Base-by-base conservation (phyloP, 768 basidiomycete species). In the Pisolithus sp. region DNA sequence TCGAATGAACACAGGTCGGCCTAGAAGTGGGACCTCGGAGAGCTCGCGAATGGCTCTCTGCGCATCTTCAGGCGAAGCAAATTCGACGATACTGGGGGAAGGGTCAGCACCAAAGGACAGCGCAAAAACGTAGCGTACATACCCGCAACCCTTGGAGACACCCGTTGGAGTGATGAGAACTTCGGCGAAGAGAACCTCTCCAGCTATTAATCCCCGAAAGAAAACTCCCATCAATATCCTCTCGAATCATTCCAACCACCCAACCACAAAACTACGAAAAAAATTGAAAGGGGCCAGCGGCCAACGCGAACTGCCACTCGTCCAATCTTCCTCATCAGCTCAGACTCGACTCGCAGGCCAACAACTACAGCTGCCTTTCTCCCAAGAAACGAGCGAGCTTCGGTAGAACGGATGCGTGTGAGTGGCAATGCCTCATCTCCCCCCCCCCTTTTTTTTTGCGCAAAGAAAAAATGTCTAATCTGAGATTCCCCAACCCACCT, bases 131-230 rank as follows among this genome's bases (percentile, higher is more conserved):
- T 43, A 47, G 39, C 43, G 20, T 7, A 80, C 94, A 72, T 63
- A 97, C 96, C 95, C 95, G 85, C 95, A 99, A 68, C 95, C 95
- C 71, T 99, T 99, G 23, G 94, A 97, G 50, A 95, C 82, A 28
- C 95, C 95, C 20, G 89, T 94, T 15, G 95, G 95, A 5, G 96
- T 96, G 61, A 93, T 77, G 65, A 99, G 83, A 62, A 99, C 93
- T 85, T 99, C 95, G 81, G 95, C 90, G 83, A 99, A 99, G 72
- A 95, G 86, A 68, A 97, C 94, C 79, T 94, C 93, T 80, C 95
- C 95, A 84, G 92, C 95, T 95, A 85, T 82, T 80, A 79, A 83
- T 76, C 84, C 83, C 82, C 77, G 84, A 80, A 83, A 77, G 81
- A 88, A 86, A 89, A 80, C 84, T 85, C 85, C 86, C 85, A 88